Conservation (phyloP, 2,329 filamentous ascomycete species). For the Diaporthe sp. region DNA sequence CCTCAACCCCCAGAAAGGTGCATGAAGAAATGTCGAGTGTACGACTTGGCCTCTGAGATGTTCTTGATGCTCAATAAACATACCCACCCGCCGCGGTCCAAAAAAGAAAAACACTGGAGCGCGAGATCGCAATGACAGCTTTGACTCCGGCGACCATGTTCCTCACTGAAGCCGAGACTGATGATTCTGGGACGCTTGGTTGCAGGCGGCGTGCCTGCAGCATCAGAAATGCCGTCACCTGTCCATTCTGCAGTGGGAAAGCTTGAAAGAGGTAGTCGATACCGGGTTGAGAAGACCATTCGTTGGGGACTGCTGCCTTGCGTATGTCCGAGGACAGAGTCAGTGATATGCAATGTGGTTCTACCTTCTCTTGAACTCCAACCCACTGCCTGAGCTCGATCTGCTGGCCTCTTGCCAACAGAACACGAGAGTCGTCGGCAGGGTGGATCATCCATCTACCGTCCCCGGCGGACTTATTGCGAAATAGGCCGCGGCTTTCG, state of each 20-base stretch:
- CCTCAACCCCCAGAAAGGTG: background rate
- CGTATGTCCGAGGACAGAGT: background rate
- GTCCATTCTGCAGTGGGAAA: background rate
- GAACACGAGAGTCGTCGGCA: background rate
- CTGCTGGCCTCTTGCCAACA: background rate
- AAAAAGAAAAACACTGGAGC: background rate
- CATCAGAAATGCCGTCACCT: background rate
- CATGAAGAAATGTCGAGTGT: background rate
- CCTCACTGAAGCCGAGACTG: background rate
- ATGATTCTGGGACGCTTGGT: background rate
- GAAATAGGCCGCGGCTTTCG: background rate
- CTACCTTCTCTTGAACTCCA: background rate
- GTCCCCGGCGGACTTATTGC: background rate
- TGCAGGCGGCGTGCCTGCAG: background rate
- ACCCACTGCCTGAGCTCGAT: background rate
- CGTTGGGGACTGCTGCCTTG: background rate
- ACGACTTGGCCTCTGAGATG: background rate
- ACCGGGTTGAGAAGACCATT: background rate
- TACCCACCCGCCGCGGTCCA: background rate
- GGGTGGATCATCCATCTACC: background rate
- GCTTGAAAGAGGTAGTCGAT: background rate
- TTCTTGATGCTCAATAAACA: background rate
- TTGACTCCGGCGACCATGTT: background rate
- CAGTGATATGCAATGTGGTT: background rate
- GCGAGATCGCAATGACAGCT: background rate